phyloP scores from a whole-genome alignment of 176 grass and related monocot genomes.

The Tuctoria greenei region DNA sequence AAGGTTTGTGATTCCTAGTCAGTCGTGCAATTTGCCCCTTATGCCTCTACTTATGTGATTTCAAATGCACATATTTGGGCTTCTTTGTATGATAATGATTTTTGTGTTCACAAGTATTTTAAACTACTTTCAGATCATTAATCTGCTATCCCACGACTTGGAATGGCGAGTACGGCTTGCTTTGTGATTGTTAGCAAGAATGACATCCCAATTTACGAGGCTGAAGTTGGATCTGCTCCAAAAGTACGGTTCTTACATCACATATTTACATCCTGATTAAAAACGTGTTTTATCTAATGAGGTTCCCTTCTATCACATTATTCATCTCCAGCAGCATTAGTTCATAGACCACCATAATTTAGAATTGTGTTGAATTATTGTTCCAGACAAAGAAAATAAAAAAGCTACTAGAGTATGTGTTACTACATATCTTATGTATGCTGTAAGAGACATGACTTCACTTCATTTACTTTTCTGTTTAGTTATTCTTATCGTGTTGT shows the following conservation, averaged over 20 bases:
- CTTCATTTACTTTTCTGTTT: too few relatives aligned
- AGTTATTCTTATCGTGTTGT: neutral
- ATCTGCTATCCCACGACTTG: neutral
- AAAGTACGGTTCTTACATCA: constrained; percentile 43
- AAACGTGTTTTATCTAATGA: too few relatives aligned
- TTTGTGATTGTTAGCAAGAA: constrained; percentile 78
- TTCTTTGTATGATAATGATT: neutral
- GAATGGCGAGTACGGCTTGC: constrained; percentile 65
- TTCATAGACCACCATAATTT: too few relatives aligned
- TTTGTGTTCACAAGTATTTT: neutral
- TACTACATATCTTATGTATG: too few relatives aligned
- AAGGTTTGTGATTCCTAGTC: neutral
- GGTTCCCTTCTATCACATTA: too few relatives aligned
- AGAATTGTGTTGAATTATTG: too few relatives aligned
- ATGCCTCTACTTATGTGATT: neutral
- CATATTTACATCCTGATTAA: too few relatives aligned
- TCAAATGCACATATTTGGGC: neutral
- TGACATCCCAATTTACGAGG: constrained; percentile 75
- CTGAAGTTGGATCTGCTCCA: constrained; percentile 71
- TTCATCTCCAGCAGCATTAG: too few relatives aligned
- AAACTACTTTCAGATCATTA: constrained; percentile 22
- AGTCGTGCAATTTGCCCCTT: neutral
- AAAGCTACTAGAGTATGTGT: too few relatives aligned
- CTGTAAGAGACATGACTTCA: too few relatives aligned
- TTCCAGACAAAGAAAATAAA: too few relatives aligned